These are phyloP conservation scores for Candida saitoana DNA, from an alignment of 805 yeast species.

Conservation along the genomic window DNA sequence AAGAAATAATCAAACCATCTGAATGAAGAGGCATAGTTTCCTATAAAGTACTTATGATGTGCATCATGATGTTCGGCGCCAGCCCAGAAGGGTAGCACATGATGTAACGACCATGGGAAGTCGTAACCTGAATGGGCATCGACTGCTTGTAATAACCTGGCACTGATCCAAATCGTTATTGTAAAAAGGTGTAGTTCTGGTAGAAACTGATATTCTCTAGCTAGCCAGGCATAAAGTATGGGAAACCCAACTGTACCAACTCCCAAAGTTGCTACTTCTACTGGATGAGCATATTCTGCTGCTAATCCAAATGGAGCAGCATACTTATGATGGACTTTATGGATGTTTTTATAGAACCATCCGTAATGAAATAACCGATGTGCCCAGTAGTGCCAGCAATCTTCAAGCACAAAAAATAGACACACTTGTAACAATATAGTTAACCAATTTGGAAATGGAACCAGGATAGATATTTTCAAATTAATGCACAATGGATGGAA, in stretches of 20 bases:
- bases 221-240: constrained; percentile 70
- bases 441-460: constrained; percentile 75
- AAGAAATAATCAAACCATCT: constrained; percentile 92
- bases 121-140: constrained; percentile 98
- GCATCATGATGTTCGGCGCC: constrained; percentile 98
- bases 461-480: constrained; percentile 71
- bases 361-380: constrained; percentile 90
- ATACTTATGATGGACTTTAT: constrained; percentile 95
- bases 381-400: constrained; percentile 95
- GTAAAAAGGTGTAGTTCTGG: constrained; percentile 75
- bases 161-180: constrained; percentile 80
- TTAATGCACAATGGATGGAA: constrained; percentile 88
- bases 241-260: constrained; percentile 97
- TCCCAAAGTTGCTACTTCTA: constrained; percentile 86
- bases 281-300: constrained; percentile 97
- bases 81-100: constrained; percentile 93
- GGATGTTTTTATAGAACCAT: constrained; percentile 84
- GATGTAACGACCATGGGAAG: constrained; percentile 94
- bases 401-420: constrained; percentile 81
- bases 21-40: constrained; percentile 91
- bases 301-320: constrained; percentile 97
- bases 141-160: constrained; percentile 91
- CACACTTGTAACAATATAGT: constrained; percentile 64
- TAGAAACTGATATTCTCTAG: constrained; percentile 42
- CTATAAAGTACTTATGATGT: constrained; percentile 94